Evolutionary conservation across 2,329 filamentous ascomycete species (phyloP).

Genomic region (Thelonectria olida): DNA sequence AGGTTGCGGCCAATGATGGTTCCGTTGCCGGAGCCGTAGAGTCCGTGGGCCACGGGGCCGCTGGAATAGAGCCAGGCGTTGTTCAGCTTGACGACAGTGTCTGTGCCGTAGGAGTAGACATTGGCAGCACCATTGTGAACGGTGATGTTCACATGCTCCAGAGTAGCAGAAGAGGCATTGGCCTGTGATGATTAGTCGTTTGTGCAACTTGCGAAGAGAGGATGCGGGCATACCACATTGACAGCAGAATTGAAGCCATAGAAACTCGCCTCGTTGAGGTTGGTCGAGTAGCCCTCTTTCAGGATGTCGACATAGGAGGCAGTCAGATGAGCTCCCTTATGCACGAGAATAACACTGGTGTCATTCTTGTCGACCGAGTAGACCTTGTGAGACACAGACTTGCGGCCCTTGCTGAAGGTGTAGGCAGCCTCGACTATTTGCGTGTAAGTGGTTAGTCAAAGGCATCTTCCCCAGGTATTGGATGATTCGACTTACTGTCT

Average conservation of each 20-base stretch:
- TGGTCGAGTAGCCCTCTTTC: slow-evolving; percentile 16
- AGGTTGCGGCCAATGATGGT: slow-evolving; percentile 20
- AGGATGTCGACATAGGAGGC: slow-evolving; percentile 8
- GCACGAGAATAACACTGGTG: slow-evolving; percentile 18
- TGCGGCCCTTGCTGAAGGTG: not conserved
- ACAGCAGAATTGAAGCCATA: slow-evolving; percentile 20
- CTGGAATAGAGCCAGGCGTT: slow-evolving; percentile 16
- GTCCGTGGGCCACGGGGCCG: slow-evolving; percentile 14
- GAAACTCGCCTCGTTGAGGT: slow-evolving; percentile 23
- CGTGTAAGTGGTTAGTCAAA: not conserved
- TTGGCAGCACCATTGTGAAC: slow-evolving; percentile 20
- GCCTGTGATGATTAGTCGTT: not conserved
- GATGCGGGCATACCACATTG: slow-evolving; percentile 13
- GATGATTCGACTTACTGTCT: slow-evolving; percentile 3
- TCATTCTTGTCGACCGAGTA: slow-evolving; percentile 11
- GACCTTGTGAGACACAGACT: not conserved
- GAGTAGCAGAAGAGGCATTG: slow-evolving; percentile 11
- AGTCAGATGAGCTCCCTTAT: slow-evolving; percentile 4
- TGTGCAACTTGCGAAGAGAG: not conserved
- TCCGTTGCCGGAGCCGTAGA: slow-evolving; percentile 19
- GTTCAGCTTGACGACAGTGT: slow-evolving; percentile 9
- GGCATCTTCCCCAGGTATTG: not conserved
- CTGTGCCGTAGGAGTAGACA: slow-evolving; percentile 17
- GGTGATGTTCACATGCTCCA: slow-evolving; percentile 18
- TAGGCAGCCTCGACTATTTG: slow-evolving; percentile 4